Evolutionary conservation across 2,329 filamentous ascomycete species (phyloP), one percentile per base, ranked within the genome.

Genomic region (Alternaria sp.): DNA sequence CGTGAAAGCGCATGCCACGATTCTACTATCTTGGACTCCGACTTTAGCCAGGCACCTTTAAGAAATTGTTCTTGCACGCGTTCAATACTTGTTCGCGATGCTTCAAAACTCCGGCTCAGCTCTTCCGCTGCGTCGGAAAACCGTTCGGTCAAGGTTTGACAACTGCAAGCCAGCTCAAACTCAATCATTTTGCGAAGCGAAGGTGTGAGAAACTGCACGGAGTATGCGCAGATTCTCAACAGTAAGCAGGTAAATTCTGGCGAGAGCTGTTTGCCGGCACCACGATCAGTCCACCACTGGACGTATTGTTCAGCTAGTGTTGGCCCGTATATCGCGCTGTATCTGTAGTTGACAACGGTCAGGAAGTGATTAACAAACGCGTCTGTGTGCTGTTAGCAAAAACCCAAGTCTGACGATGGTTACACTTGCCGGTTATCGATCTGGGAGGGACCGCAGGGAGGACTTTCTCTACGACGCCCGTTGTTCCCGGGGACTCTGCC

Each of bases 31-130:
- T 77, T 75, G 14, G 79, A 80, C 56, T 83, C 81, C 4, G 79
- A 79, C 60, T 84, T 84, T 43, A 79, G 80, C 82, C 82, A 85
- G 22, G 76, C 75, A 2, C 80, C 78, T 22, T 78, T 81, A 4
- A 84, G 62, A 54, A 85, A 84, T n/a, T 82, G 72, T 64, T 85
- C 83, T 65, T 85, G 83, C 2, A 85, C 80, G 16, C 84, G 80
- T 36, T 76, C 69, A 7, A 84, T 67, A 3, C 81, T 79, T 1
- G 81, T 81, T 51, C 78, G 78, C 0, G 82, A 81, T 1, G 81
- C 79, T 3, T 76, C 53, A 39, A 84, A 81, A 22, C 75, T 80
- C 34, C 71, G 68, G 57, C 80, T 81, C 9, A 85, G 68, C 57
- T 79, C 77, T 47, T 81, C 79, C 9, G 82, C 82, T 7, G 81